Evolutionary conservation across 306 rosid genomes (phyloP), one percentile per base, ranked within the genome.

Genomic region (Ormosia emarginata): DNA sequence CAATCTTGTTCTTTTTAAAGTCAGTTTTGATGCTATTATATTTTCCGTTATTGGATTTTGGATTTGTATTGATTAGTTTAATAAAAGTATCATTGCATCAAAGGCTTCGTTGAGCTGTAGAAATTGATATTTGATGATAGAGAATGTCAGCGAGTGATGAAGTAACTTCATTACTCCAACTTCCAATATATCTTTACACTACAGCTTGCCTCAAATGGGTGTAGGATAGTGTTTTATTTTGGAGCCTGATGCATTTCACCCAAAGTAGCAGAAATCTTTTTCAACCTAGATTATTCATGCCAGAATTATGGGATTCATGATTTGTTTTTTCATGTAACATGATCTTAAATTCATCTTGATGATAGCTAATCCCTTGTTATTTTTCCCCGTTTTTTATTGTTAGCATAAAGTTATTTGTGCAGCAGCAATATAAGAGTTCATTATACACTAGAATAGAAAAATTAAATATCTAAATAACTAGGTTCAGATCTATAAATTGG

Each of bases 21-120:
- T 64, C 41, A 61, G 59, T 78, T 78, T 74, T 77, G 67, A 10
- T 77, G 71, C 47, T 47, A 14, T 49, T 50, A 67, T 66, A 24
- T 73, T 64, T 67, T 6, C 14, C 0, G 47, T 24, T 74, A 37
- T 80, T 65, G 50, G 74, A 64, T 79, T 49, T 66, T 58, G 78
- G 81, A 71, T 76, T 83, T 40, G 66, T 49, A 18, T 83, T 43
- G 46, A 11, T 32, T 55, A 65, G 58, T 75, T 58, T 59, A 83
- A 86, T 83, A 80, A 83, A 73, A 40, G 33, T 34, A 57, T 66
- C 67, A 14, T 65, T 55, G 70, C 50, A 52, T 80, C 73, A 47
- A 70, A 75, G 70, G 59, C 63, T 49, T 17, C 50, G 11, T 74
- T 75, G 63, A 82, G 37, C 73, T 67, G 53, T 55, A 68, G 50